Evolutionary conservation across 1,284 basidiomycete genomes (phyloP), one percentile per base, ranked within the genome.

Genomic region (Entoloma clypeatum): DNA sequence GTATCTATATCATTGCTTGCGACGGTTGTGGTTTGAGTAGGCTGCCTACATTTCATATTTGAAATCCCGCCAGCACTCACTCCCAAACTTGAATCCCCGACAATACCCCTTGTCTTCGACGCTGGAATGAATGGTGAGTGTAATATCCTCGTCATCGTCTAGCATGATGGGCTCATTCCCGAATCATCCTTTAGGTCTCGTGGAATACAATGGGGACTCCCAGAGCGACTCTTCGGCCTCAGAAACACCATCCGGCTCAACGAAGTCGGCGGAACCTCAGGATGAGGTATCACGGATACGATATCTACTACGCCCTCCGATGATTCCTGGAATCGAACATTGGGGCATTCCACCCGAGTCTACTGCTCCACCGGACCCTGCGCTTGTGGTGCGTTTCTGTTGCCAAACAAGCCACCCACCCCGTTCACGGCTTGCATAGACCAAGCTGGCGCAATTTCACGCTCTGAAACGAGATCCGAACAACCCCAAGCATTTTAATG

Each of bases 81-180:
- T n/a, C n/a, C n/a, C n/a, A n/a, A n/a, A n/a, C n/a, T n/a, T n/a
- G n/a, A n/a, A n/a, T n/a, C n/a, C n/a, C n/a, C n/a, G n/a, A n/a
- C n/a, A n/a, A n/a, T n/a, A n/a, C n/a, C n/a, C n/a, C n/a, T n/a
- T n/a, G n/a, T n/a, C n/a, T n/a, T n/a, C n/a, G n/a, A n/a, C n/a
- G n/a, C n/a, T n/a, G n/a, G n/a, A n/a, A n/a, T n/a, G n/a, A n/a
- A n/a, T n/a, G n/a, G n/a, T n/a, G n/a, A n/a, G n/a, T n/a, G n/a
- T 92, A 52, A 99, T 92, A 60, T 99, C 96, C 62, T 99, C 95
- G 59, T 92, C 92, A 62, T 99, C 95, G 60, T 99, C 96, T 61
- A 99, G 99, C 64, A 99, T 99, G 53, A 99, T 77, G 61, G 99
- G 99, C 63, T 97, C 95, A 55, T 96, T 89, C 0, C 95, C 95